phyloP scores from a whole-genome alignment of 306 rosid genomes.

The Arachis stenosperma region DNA sequence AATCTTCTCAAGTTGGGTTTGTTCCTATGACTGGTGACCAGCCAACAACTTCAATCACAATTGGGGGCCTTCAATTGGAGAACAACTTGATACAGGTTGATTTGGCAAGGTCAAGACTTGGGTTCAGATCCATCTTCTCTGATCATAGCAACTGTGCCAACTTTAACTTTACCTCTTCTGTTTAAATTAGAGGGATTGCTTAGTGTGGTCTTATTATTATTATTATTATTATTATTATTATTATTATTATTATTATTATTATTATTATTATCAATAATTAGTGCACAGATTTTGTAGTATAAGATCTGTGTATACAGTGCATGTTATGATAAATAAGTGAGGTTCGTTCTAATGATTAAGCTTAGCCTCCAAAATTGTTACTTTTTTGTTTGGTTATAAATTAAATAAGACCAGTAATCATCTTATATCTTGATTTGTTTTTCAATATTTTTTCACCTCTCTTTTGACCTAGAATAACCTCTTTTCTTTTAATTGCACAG shows the following conservation, averaged over 20 bases:
- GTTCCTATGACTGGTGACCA: constrained; percentile 45
- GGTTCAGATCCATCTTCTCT: constrained; percentile 51
- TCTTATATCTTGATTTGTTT: constrained; percentile 1
- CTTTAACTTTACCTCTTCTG: constrained; percentile 58
- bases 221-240: too few species aligned
- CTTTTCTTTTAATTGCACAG: too few species aligned
- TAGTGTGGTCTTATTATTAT: neutral
- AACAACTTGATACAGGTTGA: constrained; percentile 62
- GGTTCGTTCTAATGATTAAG: neutral
- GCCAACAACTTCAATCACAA: constrained; percentile 56
- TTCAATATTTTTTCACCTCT: too few species aligned
- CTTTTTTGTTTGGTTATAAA: neutral
- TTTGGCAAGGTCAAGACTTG: constrained; percentile 54
- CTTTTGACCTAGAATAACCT: too few species aligned
- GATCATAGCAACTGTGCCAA: constrained; percentile 52
- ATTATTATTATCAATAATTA: neutral
- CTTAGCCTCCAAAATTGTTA: constrained; percentile 3
- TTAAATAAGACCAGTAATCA: constrained; percentile 3
- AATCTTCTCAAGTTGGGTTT: constrained; percentile 48
- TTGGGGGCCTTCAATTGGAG: constrained; percentile 62
- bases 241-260: too few species aligned
- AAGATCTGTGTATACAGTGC: neutral
- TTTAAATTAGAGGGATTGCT: constrained; percentile 22
- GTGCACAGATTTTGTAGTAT: neutral
- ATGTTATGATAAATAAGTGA: constrained; percentile 32